Conservation (phyloP, 106 monocot genomes). For the Agapanthus africanus region DNA sequence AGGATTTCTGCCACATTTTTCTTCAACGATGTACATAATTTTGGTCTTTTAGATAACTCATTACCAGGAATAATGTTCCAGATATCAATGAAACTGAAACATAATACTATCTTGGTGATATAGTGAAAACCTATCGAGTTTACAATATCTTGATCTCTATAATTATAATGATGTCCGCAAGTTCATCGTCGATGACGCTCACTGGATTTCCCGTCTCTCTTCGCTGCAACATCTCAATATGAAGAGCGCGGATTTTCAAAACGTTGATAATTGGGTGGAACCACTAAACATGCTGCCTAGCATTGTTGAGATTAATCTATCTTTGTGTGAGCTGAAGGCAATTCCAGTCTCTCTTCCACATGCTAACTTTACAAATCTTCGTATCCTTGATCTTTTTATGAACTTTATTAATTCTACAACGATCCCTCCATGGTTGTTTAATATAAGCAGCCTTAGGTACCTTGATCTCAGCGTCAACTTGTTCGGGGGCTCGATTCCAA, state of each 20-base stretch:
- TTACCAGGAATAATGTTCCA: too few species aligned
- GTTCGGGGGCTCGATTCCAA: background rate
- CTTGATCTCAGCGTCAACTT: background rate
- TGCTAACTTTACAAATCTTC: background rate
- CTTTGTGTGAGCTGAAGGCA: background rate
- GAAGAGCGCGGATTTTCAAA: background rate
- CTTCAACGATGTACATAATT: too few species aligned
- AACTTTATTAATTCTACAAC: background rate
- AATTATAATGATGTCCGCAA: background rate
- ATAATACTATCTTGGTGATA: too few species aligned
- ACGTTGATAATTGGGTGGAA: background rate
- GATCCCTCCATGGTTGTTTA: background rate
- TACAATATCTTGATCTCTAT: conserved; percentile 2
- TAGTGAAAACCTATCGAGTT: too few species aligned
- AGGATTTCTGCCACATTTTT: too few species aligned
- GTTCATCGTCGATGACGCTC: background rate
- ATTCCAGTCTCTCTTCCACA: background rate
- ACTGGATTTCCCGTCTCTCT: background rate
- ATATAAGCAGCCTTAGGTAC: background rate
- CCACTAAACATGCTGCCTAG: conserved; percentile 1
- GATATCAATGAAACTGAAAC: too few species aligned
- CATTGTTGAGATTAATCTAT: background rate
- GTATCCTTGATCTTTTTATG: background rate
- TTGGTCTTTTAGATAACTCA: too few species aligned
- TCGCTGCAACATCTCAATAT: background rate